Conservation (phyloP, 2,329 filamentous ascomycete genomes). For the Monosporascus ibericus region DNA sequence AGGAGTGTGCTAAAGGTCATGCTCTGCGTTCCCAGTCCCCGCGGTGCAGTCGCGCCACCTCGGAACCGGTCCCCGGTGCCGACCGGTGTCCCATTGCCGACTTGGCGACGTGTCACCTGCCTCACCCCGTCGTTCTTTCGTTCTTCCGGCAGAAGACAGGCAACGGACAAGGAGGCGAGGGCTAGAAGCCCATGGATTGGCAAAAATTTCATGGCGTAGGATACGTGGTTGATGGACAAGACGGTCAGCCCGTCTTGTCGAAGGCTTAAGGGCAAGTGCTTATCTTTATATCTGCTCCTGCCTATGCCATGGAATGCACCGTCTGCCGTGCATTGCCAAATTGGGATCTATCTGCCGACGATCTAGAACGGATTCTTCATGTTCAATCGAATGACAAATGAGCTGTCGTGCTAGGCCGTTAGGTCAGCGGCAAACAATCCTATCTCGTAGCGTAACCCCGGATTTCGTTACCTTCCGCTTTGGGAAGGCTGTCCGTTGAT, state of each 20-base stretch:
- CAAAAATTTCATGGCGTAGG: background rate
- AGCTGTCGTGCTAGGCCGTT: too few species aligned
- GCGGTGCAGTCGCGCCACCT: conserved; percentile 30
- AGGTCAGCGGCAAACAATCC: too few species aligned
- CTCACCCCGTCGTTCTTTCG: conserved; percentile 12
- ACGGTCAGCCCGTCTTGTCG: background rate
- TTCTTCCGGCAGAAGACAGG: conserved; percentile 34
- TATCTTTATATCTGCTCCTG: background rate
- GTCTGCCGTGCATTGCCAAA: background rate
- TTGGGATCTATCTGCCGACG: background rate
- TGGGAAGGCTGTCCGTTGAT: too few species aligned
- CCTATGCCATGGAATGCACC: background rate
- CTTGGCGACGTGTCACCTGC: conserved; percentile 8
- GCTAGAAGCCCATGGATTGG: background rate
- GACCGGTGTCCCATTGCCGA: conserved; percentile 26
- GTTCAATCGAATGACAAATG: too few species aligned
- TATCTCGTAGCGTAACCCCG: too few species aligned
- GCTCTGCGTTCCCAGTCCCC: conserved; percentile 32
- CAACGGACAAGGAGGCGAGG: background rate
- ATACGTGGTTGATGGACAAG: too few species aligned
- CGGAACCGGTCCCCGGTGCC: conserved; percentile 37
- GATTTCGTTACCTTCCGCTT: too few species aligned
- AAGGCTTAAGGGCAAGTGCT: background rate
- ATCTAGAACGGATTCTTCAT: too few species aligned
- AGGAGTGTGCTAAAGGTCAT: conserved; percentile 35